Evolutionary conservation across 2,329 filamentous ascomycete genomes (phyloP), one percentile per base, ranked within the genome.

Genomic region (Raffaelea arxii): DNA sequence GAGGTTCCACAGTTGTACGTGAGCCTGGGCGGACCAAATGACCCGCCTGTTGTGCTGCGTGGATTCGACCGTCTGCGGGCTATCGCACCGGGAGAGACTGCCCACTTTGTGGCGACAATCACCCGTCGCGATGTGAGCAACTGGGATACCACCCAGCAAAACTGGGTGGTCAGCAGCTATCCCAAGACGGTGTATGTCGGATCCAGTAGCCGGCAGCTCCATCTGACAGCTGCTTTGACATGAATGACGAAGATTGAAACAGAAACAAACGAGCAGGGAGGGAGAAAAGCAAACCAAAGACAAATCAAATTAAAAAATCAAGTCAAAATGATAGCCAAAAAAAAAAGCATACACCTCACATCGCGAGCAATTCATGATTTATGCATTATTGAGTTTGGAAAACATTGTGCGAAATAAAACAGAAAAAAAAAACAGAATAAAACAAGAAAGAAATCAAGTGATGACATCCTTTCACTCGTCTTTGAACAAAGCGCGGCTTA

Each of bases 121-220:
- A 89, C 81, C 6, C 76, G 90, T 35, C 80, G 88, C 47, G 91
- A 96, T 59, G 55, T 96, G 47, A 88, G 83, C 61, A 92, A 89
- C 68, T 96, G 91, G 90, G 86, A 95, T 55, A 69, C 77, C 1
- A 71, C 59, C 2, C 62, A 67, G n/a, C 90, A 96, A 71, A 82
- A 96, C 69, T 97, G 91, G 90, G 76, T 88, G 40, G 56, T 79
- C n/a, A 70, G 66, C 9, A 55, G 65, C 18, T 57, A 64, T 41
- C 58, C 68, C 47, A 80, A 80, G 69, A 77, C 61, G 46, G 69
- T 76, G 12, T 75, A 61, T 51, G 72, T 80, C 7, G 76, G 76
- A 3, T 65, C 69, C 53, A 77, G 72, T 56, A 78, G 75, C 47
- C 65, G 76, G 43, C 69, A 78, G 55, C 58, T 80, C 58, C 68